Conservation (phyloP, 345 rosid species). For the Litchi chinensis region DNA sequence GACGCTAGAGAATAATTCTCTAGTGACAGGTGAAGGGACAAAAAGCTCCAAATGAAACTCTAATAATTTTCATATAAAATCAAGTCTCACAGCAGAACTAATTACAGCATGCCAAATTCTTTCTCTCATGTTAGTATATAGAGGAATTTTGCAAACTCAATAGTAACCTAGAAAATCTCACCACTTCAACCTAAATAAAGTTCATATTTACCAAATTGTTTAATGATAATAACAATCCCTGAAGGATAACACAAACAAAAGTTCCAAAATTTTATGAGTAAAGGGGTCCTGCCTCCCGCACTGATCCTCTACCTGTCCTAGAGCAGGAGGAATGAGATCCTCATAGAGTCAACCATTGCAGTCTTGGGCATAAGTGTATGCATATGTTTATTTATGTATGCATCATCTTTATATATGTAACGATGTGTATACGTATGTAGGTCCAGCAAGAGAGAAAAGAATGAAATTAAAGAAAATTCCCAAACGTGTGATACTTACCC, state of each 20-base stretch:
- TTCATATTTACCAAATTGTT: background rate
- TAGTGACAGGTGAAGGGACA: background rate
- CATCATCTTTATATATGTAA: background rate
- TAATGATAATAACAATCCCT: background rate
- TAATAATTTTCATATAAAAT: no score
- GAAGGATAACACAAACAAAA: background rate
- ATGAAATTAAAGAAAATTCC: background rate
- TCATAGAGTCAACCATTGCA: background rate
- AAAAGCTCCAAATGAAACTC: background rate
- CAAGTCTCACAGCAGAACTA: no score
- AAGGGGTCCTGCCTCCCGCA: background rate
- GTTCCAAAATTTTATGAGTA: background rate
- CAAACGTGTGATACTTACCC: constrained; percentile 51
- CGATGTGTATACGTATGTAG: background rate
- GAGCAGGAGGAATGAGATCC: background rate
- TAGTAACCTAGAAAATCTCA: background rate
- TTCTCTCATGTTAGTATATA: background rate
- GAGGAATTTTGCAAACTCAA: constrained; percentile 2
- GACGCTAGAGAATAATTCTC: background rate
- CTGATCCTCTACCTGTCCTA: background rate
- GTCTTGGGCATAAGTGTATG: background rate
- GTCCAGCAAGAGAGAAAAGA: background rate
- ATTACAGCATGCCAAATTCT: background rate
- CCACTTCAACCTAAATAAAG: background rate
- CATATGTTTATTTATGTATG: background rate